Percentiles rank a stretch among this genome's conserved stretches.
Conservation (phyloP, 768 basidiomycete genomes). For the Boletellus ananas region DNA sequence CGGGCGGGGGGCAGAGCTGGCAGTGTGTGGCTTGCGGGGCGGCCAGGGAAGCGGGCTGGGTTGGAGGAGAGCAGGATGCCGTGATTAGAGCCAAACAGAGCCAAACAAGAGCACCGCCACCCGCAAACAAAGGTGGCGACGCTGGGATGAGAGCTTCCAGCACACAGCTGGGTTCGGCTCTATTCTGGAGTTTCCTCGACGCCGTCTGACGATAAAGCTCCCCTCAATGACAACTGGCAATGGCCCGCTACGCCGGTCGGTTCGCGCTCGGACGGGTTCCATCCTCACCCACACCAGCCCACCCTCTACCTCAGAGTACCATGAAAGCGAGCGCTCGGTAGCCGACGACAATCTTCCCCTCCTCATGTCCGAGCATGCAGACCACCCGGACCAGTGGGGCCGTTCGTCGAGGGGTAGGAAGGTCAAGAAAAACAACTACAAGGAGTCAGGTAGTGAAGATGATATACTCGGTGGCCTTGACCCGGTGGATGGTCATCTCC, state of each 20-base stretch:
- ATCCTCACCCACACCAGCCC: constrained; percentile 22
- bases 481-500: constrained; percentile 6
- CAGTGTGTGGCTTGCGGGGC: constrained; percentile 15
- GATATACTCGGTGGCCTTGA: constrained; percentile 23
- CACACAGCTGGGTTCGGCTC: constrained; percentile 12
- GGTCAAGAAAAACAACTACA: constrained; percentile 37
- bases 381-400: constrained; percentile 11
- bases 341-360: constrained; percentile 23
- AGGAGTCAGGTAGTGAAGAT: constrained; percentile 46
- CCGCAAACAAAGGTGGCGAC: constrained; percentile 30
- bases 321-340: constrained; percentile 32
- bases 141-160: constrained; percentile 18
- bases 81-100: constrained; percentile 22
- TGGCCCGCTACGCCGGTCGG: constrained; percentile 23
- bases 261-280: constrained; percentile 20
- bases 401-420: constrained; percentile 41
- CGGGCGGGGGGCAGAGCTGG: not conserved
- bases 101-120: constrained; percentile 30
- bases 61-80: constrained; percentile 21
- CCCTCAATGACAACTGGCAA: constrained; percentile 18
- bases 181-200: constrained; percentile 21
- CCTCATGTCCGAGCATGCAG: not conserved
- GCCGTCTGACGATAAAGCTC: constrained; percentile 20
- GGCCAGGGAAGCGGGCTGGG: constrained; percentile 24
- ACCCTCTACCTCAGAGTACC: constrained; percentile 31